Evolutionary conservation across 768 basidiomycete genomes (phyloP).

Genomic region (Suillus cothurnatus): DNA sequence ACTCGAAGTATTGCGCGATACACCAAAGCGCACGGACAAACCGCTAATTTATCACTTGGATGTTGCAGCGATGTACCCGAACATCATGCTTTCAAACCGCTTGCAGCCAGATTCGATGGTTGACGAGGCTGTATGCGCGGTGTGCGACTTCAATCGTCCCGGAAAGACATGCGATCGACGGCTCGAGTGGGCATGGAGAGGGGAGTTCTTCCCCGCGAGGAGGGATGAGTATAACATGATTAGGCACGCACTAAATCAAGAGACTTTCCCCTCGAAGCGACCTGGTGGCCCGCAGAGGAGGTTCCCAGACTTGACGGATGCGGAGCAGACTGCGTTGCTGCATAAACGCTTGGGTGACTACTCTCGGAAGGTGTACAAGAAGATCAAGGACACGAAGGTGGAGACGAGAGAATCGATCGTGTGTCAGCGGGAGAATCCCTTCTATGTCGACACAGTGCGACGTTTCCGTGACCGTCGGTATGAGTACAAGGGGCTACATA

Average conservation of each 20-base stretch:
- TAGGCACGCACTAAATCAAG: conserved; percentile 93
- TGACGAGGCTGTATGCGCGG: conserved; percentile 94
- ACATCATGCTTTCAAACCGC: conserved; percentile 99
- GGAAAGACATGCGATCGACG: conserved; percentile 93
- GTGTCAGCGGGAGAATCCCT: conserved; percentile 97
- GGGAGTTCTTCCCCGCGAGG: conserved; percentile 97
- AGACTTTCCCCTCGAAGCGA: conserved; percentile 82
- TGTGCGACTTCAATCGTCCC: conserved; percentile 97
- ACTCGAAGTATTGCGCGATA: conserved; percentile 89
- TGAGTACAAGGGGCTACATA: conserved; percentile 97
- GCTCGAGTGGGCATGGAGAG: conserved; percentile 98
- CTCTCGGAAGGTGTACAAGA: conserved; percentile 97
- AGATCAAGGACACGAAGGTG: conserved; percentile 96
- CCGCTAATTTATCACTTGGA: conserved; percentile 98
- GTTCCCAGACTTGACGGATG: conserved; percentile 78
- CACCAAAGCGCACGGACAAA: conserved; percentile 84
- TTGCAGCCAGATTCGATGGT: conserved; percentile 98
- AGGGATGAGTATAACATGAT: conserved; percentile 99
- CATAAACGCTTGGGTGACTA: conserved; percentile 99
- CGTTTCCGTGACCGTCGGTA: conserved; percentile 97
- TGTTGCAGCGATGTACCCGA: conserved; percentile 99
- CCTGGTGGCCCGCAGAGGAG: conserved; percentile 73
- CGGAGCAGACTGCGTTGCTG: conserved; percentile 89
- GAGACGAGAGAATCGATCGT: conserved; percentile 94
- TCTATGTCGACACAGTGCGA: conserved; percentile 98